Conservation (phyloP, 768 basidiomycete species). For the Lactarius sanguifluus region DNA sequence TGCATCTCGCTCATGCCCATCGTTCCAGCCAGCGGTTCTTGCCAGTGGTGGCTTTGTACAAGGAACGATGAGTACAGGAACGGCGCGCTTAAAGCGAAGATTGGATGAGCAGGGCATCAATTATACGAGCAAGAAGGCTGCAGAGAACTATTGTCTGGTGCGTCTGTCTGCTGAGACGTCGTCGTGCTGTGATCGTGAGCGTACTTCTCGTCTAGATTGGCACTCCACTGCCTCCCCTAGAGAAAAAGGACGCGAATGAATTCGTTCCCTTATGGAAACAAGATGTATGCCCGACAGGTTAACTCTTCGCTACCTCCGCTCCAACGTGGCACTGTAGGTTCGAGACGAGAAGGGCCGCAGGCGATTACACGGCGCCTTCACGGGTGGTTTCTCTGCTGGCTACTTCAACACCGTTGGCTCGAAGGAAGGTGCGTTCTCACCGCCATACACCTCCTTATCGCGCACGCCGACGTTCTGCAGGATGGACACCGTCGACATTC, state of each 20-base stretch:
- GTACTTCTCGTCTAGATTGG: slow-evolving; percentile 65
- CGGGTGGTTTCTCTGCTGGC: slow-evolving; percentile 96
- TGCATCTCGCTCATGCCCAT: neutral
- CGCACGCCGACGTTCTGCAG: slow-evolving; percentile 43
- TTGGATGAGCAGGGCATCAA: slow-evolving; percentile 79
- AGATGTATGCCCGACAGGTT: slow-evolving; percentile 56
- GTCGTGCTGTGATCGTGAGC: slow-evolving; percentile 5
- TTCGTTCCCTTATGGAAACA: slow-evolving; percentile 99
- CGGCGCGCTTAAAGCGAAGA: slow-evolving; percentile 74
- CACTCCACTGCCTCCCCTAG: slow-evolving; percentile 91
- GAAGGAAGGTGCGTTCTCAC: slow-evolving; percentile 69
- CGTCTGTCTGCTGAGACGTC: slow-evolving; percentile 30
- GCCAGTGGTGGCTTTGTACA: neutral
- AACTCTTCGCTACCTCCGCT: slow-evolving; percentile 27
- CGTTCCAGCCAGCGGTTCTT: neutral
- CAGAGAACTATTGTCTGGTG: slow-evolving; percentile 85
- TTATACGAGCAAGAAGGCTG: slow-evolving; percentile 63
- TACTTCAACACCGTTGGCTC: slow-evolving; percentile 97
- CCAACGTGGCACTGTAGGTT: slow-evolving; percentile 49
- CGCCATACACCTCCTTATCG: neutral
- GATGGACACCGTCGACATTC: slow-evolving; percentile 94
- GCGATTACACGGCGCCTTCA: slow-evolving; percentile 96
- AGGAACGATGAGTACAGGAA: slow-evolving; percentile 39
- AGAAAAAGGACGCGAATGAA: slow-evolving; percentile 89
- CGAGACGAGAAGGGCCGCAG: slow-evolving; percentile 91